These are phyloP conservation scores for Sarcomyxa edulis DNA, from an alignment of 768 basidiomycete species.

Conservation along the genomic window DNA sequence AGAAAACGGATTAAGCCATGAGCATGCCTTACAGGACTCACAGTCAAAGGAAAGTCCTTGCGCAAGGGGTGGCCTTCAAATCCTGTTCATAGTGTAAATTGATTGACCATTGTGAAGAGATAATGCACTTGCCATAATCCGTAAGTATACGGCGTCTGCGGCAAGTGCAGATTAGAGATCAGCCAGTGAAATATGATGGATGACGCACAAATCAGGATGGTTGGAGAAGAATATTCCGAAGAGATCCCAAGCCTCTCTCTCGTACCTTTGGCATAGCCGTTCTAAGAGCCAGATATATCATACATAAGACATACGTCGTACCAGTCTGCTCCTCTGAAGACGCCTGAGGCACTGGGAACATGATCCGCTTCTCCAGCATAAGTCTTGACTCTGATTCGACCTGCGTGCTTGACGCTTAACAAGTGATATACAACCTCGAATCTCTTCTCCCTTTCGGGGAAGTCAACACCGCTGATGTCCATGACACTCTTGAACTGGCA, in stretches of 20 bases:
- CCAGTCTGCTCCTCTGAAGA: slow-evolving; percentile 96
- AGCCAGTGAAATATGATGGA: neutral
- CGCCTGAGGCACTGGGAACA: slow-evolving; percentile 72
- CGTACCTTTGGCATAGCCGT: slow-evolving; percentile 69
- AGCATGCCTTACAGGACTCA: slow-evolving; percentile 26
- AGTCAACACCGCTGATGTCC: slow-evolving; percentile 96
- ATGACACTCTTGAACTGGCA: slow-evolving; percentile 90
- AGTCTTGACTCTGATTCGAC: slow-evolving; percentile 93
- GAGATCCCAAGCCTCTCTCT: slow-evolving; percentile 97
- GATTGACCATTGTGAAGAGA: slow-evolving; percentile 6
- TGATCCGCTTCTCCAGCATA: slow-evolving; percentile 91
- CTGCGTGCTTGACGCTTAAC: slow-evolving; percentile 71
- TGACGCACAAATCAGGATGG: slow-evolving; percentile 89
- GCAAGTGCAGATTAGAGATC: slow-evolving; percentile 12
- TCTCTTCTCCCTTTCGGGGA: slow-evolving; percentile 85
- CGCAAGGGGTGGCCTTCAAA: slow-evolving; percentile 97
- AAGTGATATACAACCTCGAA: slow-evolving; percentile 98
- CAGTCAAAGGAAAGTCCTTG: slow-evolving; percentile 97
- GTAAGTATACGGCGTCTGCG: slow-evolving; percentile 91
- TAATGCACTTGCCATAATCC: slow-evolving; percentile 71
- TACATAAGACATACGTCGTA: slow-evolving; percentile 25
- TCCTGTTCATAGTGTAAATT: no score
- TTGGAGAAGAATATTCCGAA: slow-evolving; percentile 94
- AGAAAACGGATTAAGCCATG: no score
- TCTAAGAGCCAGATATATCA: no score